phyloP scores from a whole-genome alignment of 176 grass and related monocot genomes.

The Miscanthus lutarioriparius region DNA sequence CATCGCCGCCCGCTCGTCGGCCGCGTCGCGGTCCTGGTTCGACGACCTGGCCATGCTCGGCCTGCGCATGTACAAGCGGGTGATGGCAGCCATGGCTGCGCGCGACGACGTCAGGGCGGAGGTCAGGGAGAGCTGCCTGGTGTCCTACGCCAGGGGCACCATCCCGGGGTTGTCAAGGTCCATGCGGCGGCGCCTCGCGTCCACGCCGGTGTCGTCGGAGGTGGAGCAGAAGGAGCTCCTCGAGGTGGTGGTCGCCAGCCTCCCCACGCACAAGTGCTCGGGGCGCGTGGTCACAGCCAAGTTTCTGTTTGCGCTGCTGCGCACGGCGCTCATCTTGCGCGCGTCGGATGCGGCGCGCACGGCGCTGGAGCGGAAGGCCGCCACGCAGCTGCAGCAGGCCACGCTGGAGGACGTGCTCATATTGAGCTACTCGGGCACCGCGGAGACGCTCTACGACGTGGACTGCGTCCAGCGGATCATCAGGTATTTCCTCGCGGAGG shows the following conservation, averaged over 20 bases:
- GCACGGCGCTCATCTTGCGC: conserved; percentile 73
- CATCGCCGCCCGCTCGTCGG: conserved; percentile 64
- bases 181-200: conserved; percentile 52
- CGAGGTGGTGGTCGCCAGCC: conserved; percentile 70
- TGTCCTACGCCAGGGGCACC: conserved; percentile 75
- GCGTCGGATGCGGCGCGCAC: conserved; percentile 44
- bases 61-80: conserved; percentile 74
- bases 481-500: conserved; percentile 51
- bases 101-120: conserved; percentile 46
- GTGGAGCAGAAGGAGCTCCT: conserved; percentile 78
- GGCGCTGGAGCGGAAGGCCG: conserved; percentile 72
- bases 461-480: conserved; percentile 77
- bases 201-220: conserved; percentile 65
- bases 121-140: conserved; percentile 67
- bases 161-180: conserved; percentile 84
- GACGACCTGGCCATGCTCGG: conserved; percentile 67
- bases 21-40: conserved; percentile 58
- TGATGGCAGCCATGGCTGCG: conserved; percentile 72
- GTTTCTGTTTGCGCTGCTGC: conserved; percentile 71
- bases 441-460: conserved; percentile 87
- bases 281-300: conserved; percentile 55
- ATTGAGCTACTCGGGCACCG: conserved; percentile 69
- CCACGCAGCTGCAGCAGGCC: conserved; percentile 64
- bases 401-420: conserved; percentile 81
- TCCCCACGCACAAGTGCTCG: conserved; percentile 49